Evolutionary conservation across 768 basidiomycete species (phyloP).

Genomic region (Russula dissimulans): DNA sequence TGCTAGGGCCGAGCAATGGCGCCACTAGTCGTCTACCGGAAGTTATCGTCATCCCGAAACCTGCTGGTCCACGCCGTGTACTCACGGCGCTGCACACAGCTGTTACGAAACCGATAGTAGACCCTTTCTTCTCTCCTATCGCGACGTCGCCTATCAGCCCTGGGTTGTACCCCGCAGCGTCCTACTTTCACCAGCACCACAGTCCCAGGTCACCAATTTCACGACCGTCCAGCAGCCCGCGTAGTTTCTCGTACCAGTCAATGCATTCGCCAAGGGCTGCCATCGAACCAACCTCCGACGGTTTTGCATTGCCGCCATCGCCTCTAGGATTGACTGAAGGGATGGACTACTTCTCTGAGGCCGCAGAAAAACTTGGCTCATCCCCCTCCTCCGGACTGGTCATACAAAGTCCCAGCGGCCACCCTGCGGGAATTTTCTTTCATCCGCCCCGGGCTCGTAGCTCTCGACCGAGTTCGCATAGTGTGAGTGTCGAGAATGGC

Average conservation of each 20-base stretch:
- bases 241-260: constrained; percentile 56
- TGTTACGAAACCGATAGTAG: constrained; percentile 73
- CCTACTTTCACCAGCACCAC: constrained; percentile 30
- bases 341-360: constrained; percentile 65
- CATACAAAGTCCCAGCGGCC: constrained; percentile 88
- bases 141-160: constrained; percentile 85
- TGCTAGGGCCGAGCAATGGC: constrained; percentile 40
- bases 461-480: constrained; percentile 5
- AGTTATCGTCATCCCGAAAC: constrained; percentile 95
- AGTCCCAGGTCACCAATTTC: constrained; percentile 36
- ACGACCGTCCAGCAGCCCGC: constrained; percentile 39
- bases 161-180: constrained; percentile 40
- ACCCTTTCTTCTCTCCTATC: constrained; percentile 90
- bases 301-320: constrained; percentile 47
- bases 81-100: constrained; percentile 90
- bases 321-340: constrained; percentile 61
- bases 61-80: constrained; percentile 89
- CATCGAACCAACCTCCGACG: constrained; percentile 26
- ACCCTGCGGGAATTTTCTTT: constrained; percentile 94
- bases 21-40: constrained; percentile 57
- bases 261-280: constrained; percentile 43
- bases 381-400: constrained; percentile 81
- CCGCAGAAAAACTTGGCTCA: constrained; percentile 60
- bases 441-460: constrained; percentile 44
- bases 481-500: constrained; percentile 7